A percentile compares a stretch with the other conserved stretches of the same genome.
These are phyloP conservation scores for Viola pubescens DNA, from an alignment of 441 rosid genomes.

Conservation along the genomic window DNA sequence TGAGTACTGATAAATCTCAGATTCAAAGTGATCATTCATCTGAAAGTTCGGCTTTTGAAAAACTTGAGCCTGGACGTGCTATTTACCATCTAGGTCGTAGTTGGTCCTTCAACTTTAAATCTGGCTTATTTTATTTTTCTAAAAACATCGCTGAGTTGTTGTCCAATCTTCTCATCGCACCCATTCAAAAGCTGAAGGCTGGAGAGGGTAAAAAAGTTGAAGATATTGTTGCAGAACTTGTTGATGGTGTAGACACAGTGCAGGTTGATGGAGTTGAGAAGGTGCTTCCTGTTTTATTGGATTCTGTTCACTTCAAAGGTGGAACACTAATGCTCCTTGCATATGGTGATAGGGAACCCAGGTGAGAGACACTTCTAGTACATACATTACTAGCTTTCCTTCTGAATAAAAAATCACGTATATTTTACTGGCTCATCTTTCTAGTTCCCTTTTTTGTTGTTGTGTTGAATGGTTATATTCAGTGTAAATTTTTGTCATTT, in stretches of 20 bases:
- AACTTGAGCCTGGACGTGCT: constrained; percentile 34
- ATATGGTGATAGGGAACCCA: constrained; percentile 89
- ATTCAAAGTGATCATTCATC: constrained; percentile 26
- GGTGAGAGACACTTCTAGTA: constrained; percentile 37
- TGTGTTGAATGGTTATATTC: too few species aligned
- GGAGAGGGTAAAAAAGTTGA: constrained; percentile 45
- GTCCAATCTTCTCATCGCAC: constrained; percentile 26
- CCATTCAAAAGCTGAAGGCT: constrained; percentile 41
- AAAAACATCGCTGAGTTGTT: constrained; percentile 36
- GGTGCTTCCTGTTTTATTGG: constrained; percentile 80
- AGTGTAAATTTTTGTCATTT: too few species aligned
- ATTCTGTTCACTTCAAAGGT: constrained; percentile 86
- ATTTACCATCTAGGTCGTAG: constrained; percentile 25
- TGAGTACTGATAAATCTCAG: constrained; percentile 24
- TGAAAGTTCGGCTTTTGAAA: constrained; percentile 27
- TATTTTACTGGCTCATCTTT: not conserved
- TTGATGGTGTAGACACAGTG: constrained; percentile 48
- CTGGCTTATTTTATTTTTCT: constrained; percentile 28
- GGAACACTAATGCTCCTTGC: constrained; percentile 85
- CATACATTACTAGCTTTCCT: not conserved
- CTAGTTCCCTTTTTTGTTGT: too few species aligned
- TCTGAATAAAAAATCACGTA: not conserved
- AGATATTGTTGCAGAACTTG: constrained; percentile 54
- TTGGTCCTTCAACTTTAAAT: constrained; percentile 25
- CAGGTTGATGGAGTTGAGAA: constrained; percentile 54